Evolutionary conservation across 2,329 filamentous ascomycete genomes (phyloP).

Genomic region (Pseudocercospora cruenta): DNA sequence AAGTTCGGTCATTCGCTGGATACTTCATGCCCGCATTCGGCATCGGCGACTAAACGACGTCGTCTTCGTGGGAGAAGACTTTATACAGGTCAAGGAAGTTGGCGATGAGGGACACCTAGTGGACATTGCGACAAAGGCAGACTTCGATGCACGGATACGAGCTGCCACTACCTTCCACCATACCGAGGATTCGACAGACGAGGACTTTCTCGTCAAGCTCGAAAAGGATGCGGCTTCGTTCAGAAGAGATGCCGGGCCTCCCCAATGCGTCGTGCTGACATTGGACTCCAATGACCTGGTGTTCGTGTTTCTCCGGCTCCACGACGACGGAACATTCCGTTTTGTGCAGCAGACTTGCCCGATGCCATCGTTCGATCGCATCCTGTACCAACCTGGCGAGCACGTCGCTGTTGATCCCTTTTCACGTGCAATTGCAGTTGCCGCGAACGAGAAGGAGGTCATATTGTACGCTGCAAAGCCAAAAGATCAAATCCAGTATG

Average conservation of each 20-base stretch:
- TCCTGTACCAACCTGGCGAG: conserved; percentile 60
- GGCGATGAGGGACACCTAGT: conserved; percentile 67
- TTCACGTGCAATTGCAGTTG: conserved; percentile 66
- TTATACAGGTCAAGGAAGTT: conserved; percentile 75
- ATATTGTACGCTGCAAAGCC: conserved; percentile 71
- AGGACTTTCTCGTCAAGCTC: conserved; percentile 33
- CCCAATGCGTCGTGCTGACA: conserved; percentile 79
- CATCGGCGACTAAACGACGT: conserved; percentile 75
- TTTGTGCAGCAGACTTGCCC: conserved; percentile 66
- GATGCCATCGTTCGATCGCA: conserved; percentile 59
- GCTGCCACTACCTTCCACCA: conserved; percentile 74
- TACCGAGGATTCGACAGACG: conserved; percentile 42
- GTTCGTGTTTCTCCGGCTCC: conserved; percentile 70
- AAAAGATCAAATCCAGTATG: conserved; percentile 53
- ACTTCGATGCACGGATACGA: conserved; percentile 78
- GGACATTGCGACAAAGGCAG: conserved; percentile 74
- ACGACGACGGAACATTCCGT: conserved; percentile 48
- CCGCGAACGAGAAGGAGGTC: conserved; percentile 70
- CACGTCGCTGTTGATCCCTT: conserved; percentile 78
- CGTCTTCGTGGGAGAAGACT: conserved; percentile 81
- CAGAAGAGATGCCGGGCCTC: conserved; percentile 55
- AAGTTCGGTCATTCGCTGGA: conserved; percentile 74
- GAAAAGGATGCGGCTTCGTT: conserved; percentile 30
- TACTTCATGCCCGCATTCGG: conserved; percentile 79
- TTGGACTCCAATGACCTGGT: conserved; percentile 73